Base-by-base conservation (phyloP, 2,329 filamentous ascomycete species). In the Hymenoscyphus infarciens region DNA sequence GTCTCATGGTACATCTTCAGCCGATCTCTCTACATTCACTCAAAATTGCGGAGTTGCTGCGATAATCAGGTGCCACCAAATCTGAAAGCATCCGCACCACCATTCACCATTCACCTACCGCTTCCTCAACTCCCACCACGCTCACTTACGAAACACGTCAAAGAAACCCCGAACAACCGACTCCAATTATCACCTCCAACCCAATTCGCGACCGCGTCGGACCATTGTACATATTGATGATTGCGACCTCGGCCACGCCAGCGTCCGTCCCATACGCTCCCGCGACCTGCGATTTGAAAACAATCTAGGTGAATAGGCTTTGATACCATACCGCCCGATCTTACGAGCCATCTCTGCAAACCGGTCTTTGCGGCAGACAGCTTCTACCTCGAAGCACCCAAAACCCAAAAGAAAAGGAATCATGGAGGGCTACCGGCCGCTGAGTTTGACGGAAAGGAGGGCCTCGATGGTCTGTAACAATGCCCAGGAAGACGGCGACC, bases 391-490 rank as follows among this genome's bases (percentile, higher is more conserved):
- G 42, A 49, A 25, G 19, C n/a, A 22, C n/a, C 16, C n/a, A 11
- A 19, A 22, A 11, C 19, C n/a, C n/a, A 49, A 19, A 3, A 49
- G 6, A 22, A 49, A 22, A 49, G n/a, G 16, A 49, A 22, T 13
- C 42, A 75, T 75, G 73, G 72, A 74, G 53, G 62, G 55, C 52
- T 74, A 75, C 59, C 78, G 79, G 71, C 81, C 84, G 39, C 76
- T 84, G 67, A 85, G 85, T 74, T 83, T 88, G 69, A 86, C 85
- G 8, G 84, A 85, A 71, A 78, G 85, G 71, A 80, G 85, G 75
- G 83, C 83, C 64, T 87, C 83, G 69, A 75, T 80, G 63, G 78
- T 84, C 59, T 79, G 76, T 65, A 75, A 74, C 55, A 61, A 54
- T 27, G 19, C 33, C n/a, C 70, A 71, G 72, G 85, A 87, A 63